Conservation (phyloP, 176 grass and related monocot genomes). For the Raddia guianensis region DNA sequence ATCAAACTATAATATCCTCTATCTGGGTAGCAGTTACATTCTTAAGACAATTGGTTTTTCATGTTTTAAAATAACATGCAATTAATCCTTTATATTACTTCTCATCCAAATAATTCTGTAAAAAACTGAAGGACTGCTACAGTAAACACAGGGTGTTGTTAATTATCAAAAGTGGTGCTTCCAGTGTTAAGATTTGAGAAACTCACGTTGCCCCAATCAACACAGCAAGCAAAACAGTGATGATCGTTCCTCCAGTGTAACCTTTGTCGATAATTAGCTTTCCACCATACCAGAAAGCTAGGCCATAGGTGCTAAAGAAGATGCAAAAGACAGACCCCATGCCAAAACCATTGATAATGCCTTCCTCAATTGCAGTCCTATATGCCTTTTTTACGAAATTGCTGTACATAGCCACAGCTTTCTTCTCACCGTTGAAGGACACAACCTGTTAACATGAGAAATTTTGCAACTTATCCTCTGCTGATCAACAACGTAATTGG, state of each 20-base stretch:
- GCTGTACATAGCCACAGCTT: slow-evolving; percentile 58
- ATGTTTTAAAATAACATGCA: background rate
- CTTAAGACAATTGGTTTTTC: background rate
- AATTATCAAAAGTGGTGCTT: slow-evolving; percentile 20
- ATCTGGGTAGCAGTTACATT: background rate
- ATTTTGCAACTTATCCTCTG: slow-evolving; percentile 5
- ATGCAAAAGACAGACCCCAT: slow-evolving; percentile 59
- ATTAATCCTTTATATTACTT: background rate
- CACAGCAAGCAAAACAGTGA: slow-evolving; percentile 60
- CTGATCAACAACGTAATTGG: background rate
- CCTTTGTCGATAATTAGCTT: slow-evolving; percentile 62
- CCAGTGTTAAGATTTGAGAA: slow-evolving; percentile 27
- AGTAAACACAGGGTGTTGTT: background rate
- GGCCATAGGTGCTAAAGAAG: slow-evolving; percentile 64
- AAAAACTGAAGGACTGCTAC: background rate
- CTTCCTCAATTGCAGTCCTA: slow-evolving; percentile 55
- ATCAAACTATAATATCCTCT: background rate
- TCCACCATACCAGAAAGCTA: slow-evolving; percentile 76
- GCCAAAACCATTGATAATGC: slow-evolving; percentile 59
- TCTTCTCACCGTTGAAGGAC: slow-evolving; percentile 70
- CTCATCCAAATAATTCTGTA: background rate
- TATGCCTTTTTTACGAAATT: slow-evolving; percentile 60
- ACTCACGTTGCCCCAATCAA: slow-evolving; percentile 65
- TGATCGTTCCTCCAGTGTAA: slow-evolving; percentile 56
- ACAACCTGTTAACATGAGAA: slow-evolving; percentile 54